These are phyloP conservation scores for Trichoderma sp. DNA, from an alignment of 2,329 filamentous ascomycete species.

Conservation along the genomic window DNA sequence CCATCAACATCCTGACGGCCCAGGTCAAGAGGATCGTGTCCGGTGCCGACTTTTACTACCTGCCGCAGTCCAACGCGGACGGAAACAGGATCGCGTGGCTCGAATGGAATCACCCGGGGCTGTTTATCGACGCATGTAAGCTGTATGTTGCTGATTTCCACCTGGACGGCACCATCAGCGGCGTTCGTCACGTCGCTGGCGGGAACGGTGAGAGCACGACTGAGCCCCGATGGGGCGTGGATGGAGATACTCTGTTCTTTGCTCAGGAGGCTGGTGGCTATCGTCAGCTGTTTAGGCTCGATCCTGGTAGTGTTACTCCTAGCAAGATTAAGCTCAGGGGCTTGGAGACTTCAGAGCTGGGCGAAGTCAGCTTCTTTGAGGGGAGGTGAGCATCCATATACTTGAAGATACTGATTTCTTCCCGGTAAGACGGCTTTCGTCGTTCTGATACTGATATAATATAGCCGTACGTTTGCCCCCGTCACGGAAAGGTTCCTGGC, in stretches of 20 bases:
- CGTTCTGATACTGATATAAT: slow-evolving; percentile 11
- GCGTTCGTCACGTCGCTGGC: slow-evolving; percentile 46
- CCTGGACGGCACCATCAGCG: slow-evolving; percentile 37
- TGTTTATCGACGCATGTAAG: slow-evolving; percentile 54
- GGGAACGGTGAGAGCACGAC: slow-evolving; percentile 47
- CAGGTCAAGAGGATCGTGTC: slow-evolving; percentile 44
- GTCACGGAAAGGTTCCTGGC: slow-evolving; percentile 43
- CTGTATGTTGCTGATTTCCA: slow-evolving; percentile 50
- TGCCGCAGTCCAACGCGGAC: slow-evolving; percentile 52
- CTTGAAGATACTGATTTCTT: background rate
- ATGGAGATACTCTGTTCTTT: slow-evolving; percentile 50
- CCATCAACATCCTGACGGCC: slow-evolving; percentile 46
- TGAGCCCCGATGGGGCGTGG: slow-evolving; percentile 55
- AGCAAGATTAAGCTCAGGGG: slow-evolving; percentile 42
- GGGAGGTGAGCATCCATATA: slow-evolving; percentile 37
- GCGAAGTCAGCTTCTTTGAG: slow-evolving; percentile 39
- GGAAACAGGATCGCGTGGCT: slow-evolving; percentile 54
- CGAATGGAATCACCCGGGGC: slow-evolving; percentile 57
- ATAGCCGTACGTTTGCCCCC: slow-evolving; percentile 46
- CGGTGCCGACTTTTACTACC: slow-evolving; percentile 57
- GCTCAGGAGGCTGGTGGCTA: slow-evolving; percentile 50
- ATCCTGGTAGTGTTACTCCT: slow-evolving; percentile 35
- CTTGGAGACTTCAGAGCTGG: slow-evolving; percentile 48
- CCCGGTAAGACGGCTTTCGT: background rate
- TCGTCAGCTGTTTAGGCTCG: slow-evolving; percentile 51